These are phyloP conservation scores for Apiotrichum montevideense DNA, from an alignment of 1,284 basidiomycete genomes.

Conservation along the genomic window DNA sequence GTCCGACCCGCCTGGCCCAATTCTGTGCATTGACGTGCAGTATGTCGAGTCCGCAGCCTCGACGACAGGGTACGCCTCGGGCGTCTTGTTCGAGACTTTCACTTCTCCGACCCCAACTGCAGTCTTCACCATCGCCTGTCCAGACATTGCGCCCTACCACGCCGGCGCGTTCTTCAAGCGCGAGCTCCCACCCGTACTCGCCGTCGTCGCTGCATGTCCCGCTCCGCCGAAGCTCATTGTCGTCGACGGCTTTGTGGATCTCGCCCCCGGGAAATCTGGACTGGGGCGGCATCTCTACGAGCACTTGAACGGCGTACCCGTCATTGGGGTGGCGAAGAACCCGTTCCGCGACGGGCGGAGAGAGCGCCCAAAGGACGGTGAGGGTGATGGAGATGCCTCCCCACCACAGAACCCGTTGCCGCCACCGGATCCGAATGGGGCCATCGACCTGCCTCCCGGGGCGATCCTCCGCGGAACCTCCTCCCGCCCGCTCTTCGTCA, in stretches of 20 bases:
- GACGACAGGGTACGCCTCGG: neutral
- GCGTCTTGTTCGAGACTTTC: neutral
- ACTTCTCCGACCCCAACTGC: neutral
- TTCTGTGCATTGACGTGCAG: neutral
- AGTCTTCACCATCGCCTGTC: neutral
- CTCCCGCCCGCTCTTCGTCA: neutral
- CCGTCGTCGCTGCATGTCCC: neutral
- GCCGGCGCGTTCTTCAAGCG: conserved; percentile 4
- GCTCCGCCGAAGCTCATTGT: neutral
- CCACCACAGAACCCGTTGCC: too few relatives aligned
- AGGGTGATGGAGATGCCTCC: too few relatives aligned
- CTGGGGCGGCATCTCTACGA: conserved; percentile 1
- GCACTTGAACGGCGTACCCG: neutral
- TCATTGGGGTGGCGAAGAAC: conserved; percentile 6
- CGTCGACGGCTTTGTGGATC: conserved; percentile 5
- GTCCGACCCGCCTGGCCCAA: neutral
- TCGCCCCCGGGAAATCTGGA: neutral
- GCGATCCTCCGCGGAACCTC: neutral
- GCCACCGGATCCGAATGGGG: too few relatives aligned
- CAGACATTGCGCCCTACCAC: neutral
- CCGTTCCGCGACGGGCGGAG: neutral
- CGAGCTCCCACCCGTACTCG: conserved; percentile 1
- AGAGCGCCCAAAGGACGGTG: neutral
- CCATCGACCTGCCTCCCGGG: neutral
- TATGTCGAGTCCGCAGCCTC: neutral